phyloP scores from a whole-genome alignment of 2,329 filamentous ascomycete genomes.

The Rutstroemia sp. region DNA sequence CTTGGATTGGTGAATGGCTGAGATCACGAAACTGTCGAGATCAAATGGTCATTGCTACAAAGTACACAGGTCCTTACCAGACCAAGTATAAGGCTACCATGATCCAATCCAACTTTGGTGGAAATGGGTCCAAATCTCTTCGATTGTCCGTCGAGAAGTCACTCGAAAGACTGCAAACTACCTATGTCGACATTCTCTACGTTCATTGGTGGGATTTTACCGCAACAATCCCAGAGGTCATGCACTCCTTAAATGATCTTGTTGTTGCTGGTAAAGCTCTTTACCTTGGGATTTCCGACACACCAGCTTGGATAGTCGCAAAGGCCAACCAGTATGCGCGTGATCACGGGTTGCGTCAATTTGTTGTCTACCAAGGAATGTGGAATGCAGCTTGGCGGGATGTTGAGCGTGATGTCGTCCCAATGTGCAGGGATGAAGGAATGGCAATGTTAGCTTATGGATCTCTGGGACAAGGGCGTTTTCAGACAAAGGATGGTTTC shows the following conservation, averaged over 20 bases:
- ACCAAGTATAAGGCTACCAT: constrained; percentile 18
- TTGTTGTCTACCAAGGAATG: constrained; percentile 60
- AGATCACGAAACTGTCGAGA: constrained; percentile 54
- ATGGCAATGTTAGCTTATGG: constrained; percentile 54
- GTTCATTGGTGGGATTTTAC: constrained; percentile 63
- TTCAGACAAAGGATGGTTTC: constrained; percentile 36
- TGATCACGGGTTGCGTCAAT: constrained; percentile 61
- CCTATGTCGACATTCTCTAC: constrained; percentile 62
- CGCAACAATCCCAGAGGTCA: constrained; percentile 57
- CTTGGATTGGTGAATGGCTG: constrained; percentile 67
- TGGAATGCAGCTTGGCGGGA: constrained; percentile 59
- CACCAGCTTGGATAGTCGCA: constrained; percentile 61
- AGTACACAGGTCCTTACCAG: constrained; percentile 35
- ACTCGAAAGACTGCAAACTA: constrained; percentile 54
- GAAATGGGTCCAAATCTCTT: constrained; percentile 57
- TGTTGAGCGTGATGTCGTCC: constrained; percentile 54
- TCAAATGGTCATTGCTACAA: constrained; percentile 60
- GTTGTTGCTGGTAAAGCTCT: constrained; percentile 55
- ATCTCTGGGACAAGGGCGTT: constrained; percentile 41
- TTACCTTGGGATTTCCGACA: constrained; percentile 61
- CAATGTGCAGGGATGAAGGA: constrained; percentile 49
- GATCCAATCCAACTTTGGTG: constrained; percentile 41
- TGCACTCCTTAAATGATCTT: constrained; percentile 58
- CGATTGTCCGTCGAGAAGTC: constrained; percentile 47
- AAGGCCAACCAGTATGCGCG: constrained; percentile 64